Conservation (phyloP, 805 yeast species). For the Lipomyces lipofer region DNA sequence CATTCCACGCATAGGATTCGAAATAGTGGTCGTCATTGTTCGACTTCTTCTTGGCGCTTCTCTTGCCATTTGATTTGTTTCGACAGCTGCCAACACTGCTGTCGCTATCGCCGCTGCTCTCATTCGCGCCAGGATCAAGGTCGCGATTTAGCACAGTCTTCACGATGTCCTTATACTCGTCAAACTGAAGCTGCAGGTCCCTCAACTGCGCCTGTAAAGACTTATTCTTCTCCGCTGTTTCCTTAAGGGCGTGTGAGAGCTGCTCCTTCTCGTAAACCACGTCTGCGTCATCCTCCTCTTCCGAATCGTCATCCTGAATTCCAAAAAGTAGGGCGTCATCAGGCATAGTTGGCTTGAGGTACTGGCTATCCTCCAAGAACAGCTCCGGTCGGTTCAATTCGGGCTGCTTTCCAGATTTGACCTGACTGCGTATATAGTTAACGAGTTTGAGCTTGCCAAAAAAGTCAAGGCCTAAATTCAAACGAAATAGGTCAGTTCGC, state of each 20-base stretch:
- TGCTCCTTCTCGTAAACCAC: conserved; percentile 35
- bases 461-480: conserved; percentile 29
- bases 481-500: neutral
- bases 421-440: conserved; percentile 35
- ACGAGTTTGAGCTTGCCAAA: conserved; percentile 35
- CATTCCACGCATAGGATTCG: conserved; percentile 92
- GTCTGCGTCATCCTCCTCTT: conserved; percentile 28
- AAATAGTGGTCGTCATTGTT: conserved; percentile 68
- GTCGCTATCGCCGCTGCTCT: neutral
- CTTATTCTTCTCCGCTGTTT: conserved; percentile 11
- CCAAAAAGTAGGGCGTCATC: conserved; percentile 35
- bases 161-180: conserved; percentile 27
- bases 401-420: conserved; percentile 15
- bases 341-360: conserved; percentile 34
- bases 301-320: conserved; percentile 33
- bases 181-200: conserved; percentile 19
- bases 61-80: neutral
- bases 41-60: conserved; percentile 5
- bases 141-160: conserved; percentile 14
- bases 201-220: conserved; percentile 17
- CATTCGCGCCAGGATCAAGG: conserved; percentile 5
- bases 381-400: conserved; percentile 22
- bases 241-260: conserved; percentile 4
- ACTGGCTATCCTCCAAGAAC: conserved; percentile 31
- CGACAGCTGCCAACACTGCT: neutral